phyloP scores from a whole-genome alignment of 2,329 filamentous ascomycete species.

The Albophoma yamanashiensis region DNA sequence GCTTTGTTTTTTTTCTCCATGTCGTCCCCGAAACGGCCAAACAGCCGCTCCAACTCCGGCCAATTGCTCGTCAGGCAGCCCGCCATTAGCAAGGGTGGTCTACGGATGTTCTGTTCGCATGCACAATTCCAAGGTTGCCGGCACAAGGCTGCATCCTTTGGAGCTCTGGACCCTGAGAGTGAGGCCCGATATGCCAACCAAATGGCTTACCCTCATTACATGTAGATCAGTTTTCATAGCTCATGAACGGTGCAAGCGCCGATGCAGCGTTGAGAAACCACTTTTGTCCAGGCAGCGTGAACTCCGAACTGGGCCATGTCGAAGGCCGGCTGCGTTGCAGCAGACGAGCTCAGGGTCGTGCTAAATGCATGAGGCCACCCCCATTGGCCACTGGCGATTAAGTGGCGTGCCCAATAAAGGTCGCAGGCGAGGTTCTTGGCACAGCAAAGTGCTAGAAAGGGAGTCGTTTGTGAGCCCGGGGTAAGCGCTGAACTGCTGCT shows the following conservation, averaged over 20 bases:
- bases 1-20: neutral
- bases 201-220: constrained; percentile 1
- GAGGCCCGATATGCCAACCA: neutral
- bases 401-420: neutral
- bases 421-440: neutral
- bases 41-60: neutral
- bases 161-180: neutral
- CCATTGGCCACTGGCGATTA: neutral
- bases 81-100: neutral
- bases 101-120: neutral
- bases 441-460: neutral
- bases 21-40: too few relatives aligned
- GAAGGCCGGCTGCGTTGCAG: neutral
- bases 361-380: neutral
- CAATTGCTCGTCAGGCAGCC: neutral
- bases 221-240: neutral
- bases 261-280: neutral
- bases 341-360: constrained; percentile 1
- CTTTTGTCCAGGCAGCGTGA: neutral
- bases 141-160: neutral
- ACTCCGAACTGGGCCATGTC: constrained; percentile 1
- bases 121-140: neutral
- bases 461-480: neutral
- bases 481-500: neutral
- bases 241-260: neutral